A percentile compares a stretch with the other conserved stretches of the same genome.
Evolutionary conservation across 139 green algal species (phyloP).

Genomic region (Closterium sp.): DNA sequence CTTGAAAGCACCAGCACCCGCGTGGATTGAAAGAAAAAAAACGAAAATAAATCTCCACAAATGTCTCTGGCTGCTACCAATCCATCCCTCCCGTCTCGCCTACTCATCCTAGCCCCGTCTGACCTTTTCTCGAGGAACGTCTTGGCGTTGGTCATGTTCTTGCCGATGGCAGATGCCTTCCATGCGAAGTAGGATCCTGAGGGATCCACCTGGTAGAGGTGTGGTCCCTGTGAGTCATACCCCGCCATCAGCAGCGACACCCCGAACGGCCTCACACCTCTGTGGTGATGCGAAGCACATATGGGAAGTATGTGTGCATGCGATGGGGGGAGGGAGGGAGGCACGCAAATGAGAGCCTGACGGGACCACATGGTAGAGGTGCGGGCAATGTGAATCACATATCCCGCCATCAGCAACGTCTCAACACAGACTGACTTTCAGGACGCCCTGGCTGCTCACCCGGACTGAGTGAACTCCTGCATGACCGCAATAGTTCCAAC

Average conservation of each 20-base stretch:
- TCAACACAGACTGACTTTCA: no score
- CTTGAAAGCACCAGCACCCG: no score
- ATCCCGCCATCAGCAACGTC: no score
- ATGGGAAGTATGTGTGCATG: no score
- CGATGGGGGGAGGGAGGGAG: no score
- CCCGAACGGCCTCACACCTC: conserved; percentile 94
- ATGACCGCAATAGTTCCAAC: no score
- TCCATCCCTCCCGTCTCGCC: no score
- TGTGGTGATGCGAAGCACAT: conserved; percentile 41
- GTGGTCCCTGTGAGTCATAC: conserved; percentile 88
- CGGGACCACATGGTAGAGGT: conserved; percentile 84
- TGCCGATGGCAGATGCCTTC: conserved; percentile 97
- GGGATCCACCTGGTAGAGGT: conserved; percentile 98
- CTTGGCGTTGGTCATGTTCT: conserved; percentile 98
- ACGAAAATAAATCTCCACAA: no score
- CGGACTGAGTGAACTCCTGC: conserved; percentile 96
- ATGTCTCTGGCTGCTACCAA: no score
- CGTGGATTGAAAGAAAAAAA: no score
- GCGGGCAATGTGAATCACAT: conserved; percentile 83
- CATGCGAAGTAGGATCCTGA: conserved; percentile 97
- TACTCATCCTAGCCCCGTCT: background rate
- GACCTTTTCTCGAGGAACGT: conserved; percentile 66
- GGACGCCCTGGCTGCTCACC: conserved; percentile 14
- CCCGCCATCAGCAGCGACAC: conserved; percentile 92
- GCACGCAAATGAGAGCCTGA: conserved; percentile 60